A percentile compares a stretch with the other conserved stretches of the same genome.
Evolutionary conservation across 140 eudicot species (phyloP).

Genomic region (Erigeron philadelphicus): DNA sequence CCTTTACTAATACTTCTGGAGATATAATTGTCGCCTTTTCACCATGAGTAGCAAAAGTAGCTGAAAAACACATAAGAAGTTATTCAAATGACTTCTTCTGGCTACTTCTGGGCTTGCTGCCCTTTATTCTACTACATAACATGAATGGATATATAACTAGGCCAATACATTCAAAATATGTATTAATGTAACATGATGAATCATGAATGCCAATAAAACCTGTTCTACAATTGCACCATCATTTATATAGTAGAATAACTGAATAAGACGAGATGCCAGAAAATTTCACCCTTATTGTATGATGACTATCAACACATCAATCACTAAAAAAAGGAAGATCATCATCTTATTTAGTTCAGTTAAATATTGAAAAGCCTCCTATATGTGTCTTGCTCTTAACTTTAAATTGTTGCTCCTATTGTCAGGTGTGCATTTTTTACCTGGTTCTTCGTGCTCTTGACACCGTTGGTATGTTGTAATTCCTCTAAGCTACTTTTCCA

Average conservation of each 20-base stretch:
- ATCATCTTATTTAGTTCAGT: background rate
- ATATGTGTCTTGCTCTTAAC: background rate
- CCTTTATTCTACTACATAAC: too few species aligned
- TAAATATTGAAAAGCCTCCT: background rate
- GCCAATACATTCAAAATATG: too few species aligned
- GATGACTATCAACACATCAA: too few species aligned
- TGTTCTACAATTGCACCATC: too few species aligned
- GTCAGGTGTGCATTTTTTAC: constrained; percentile 88
- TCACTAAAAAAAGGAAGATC: too few species aligned
- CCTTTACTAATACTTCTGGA: constrained; percentile 59
- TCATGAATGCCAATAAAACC: too few species aligned
- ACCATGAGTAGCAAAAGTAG: constrained; percentile 78
- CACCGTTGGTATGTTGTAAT: constrained; percentile 66
- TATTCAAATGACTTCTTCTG: background rate
- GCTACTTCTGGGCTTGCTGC: too few species aligned
- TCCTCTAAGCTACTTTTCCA: constrained; percentile 13
- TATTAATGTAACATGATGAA: too few species aligned
- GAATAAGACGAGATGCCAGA: too few species aligned
- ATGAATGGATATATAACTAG: too few species aligned
- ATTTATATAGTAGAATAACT: too few species aligned
- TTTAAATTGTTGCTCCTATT: constrained; percentile 1
- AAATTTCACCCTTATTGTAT: too few species aligned
- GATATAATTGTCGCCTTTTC: constrained; percentile 50
- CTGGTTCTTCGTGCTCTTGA: constrained; percentile 99
- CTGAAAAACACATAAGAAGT: constrained; percentile 35